Conservation (phyloP, 78 protist genomes). For the Cavenderia fasciculata region DNA sequence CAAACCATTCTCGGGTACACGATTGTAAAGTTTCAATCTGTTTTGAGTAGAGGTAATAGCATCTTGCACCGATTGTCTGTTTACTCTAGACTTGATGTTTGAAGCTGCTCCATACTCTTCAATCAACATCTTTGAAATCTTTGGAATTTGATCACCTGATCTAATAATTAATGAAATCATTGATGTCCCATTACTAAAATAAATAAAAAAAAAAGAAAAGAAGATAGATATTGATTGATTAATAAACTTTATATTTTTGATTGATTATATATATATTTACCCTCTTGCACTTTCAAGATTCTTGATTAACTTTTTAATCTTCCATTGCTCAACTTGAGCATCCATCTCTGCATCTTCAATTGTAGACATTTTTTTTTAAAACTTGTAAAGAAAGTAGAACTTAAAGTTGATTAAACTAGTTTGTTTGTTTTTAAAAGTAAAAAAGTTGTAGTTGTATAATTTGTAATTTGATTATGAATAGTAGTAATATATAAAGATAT, state of each 20-base stretch:
- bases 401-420: too few relatives aligned
- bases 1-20: conserved; percentile 97
- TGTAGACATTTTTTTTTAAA: conserved; percentile 32
- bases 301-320: conserved; percentile 90
- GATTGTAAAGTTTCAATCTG: conserved; percentile 87
- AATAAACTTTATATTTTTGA: not conserved
- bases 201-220: not conserved
- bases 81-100: conserved; percentile 97
- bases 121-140: conserved; percentile 88
- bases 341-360: not conserved
- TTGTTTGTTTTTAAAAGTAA: too few relatives aligned
- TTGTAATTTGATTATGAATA: too few relatives aligned
- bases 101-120: conserved; percentile 99
- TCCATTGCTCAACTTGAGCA: conserved; percentile 84
- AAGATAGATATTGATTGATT: not conserved
- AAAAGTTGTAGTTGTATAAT: too few relatives aligned
- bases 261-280: conserved; percentile 39
- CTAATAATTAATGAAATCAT: conserved; percentile 98
- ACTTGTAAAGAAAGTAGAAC: too few relatives aligned
- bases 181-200: conserved; percentile 93
- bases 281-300: conserved; percentile 88
- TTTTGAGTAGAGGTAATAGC: conserved; percentile 96
- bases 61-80: conserved; percentile 85
- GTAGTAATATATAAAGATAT: too few relatives aligned
- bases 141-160: conserved; percentile 94